A percentile compares a stretch with the other conserved stretches of the same genome.
Conservation (phyloP, 805 yeast species). For the Jamesozyma rosinii region DNA sequence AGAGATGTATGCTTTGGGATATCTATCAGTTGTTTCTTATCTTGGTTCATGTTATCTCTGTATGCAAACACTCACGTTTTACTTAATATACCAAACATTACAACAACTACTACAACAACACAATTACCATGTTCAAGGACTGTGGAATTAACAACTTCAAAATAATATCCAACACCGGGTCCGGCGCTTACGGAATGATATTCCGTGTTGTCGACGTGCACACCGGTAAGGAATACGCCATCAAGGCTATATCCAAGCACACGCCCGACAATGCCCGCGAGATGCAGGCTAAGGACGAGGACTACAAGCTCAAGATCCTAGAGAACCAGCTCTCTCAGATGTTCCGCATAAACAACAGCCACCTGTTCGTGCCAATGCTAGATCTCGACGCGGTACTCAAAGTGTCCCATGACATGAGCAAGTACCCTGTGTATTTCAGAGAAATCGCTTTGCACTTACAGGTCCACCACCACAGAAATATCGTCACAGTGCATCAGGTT, state of each 20-base stretch:
- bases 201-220: constrained; percentile 52
- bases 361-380: constrained; percentile 18
- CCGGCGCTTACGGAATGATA: constrained; percentile 82
- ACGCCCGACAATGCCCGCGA: constrained; percentile 18
- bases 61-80: no score
- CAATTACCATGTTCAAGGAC: constrained; percentile 3
- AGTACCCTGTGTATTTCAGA: constrained; percentile 34
- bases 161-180: constrained; percentile 36
- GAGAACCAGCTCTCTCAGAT: constrained; percentile 23
- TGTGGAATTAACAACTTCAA: constrained; percentile 36
- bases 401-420: constrained; percentile 14
- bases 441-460: constrained; percentile 67
- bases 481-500: constrained; percentile 67
- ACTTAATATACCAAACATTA: no score
- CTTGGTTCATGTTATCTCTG: no score
- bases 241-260: constrained; percentile 52
- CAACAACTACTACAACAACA: not conserved
- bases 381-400: constrained; percentile 21
- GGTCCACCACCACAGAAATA: constrained; percentile 72
- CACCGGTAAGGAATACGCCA: constrained; percentile 49
- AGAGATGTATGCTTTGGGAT: no score
- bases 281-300: not conserved
- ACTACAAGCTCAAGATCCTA: constrained; percentile 11
- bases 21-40: no score
- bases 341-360: constrained; percentile 18